These are phyloP conservation scores for Pichia thaimueangensis DNA, from an alignment of 805 yeast species.

Conservation along the genomic window DNA sequence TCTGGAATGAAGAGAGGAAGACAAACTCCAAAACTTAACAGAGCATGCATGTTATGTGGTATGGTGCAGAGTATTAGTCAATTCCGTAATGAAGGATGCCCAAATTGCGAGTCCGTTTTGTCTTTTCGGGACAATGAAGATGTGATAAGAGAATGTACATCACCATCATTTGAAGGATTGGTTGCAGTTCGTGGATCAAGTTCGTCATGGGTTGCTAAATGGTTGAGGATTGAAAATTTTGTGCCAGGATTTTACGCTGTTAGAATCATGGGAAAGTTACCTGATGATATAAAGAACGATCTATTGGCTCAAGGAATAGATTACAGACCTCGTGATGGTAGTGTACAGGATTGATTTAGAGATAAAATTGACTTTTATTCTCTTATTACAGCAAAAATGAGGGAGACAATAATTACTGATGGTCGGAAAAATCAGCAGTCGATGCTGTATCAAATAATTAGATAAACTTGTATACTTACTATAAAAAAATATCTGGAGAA, in stretches of 20 bases:
- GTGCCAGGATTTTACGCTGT: constrained; percentile 91
- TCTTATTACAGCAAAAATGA: no score
- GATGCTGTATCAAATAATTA: no score
- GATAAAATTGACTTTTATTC: neutral
- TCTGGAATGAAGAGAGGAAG: constrained; percentile 26
- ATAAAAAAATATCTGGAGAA: no score
- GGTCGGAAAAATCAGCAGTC: no score
- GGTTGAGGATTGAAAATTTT: constrained; percentile 88
- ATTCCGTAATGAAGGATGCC: constrained; percentile 85
- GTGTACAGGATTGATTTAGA: constrained; percentile 34
- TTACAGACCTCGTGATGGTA: constrained; percentile 94
- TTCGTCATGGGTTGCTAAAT: constrained; percentile 91
- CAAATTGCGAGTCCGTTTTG: constrained; percentile 88
- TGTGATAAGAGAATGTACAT: constrained; percentile 83
- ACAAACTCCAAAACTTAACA: constrained; percentile 54
- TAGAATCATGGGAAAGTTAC: constrained; percentile 84
- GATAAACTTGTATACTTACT: no score
- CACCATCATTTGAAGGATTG: constrained; percentile 92
- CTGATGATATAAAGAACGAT: constrained; percentile 74
- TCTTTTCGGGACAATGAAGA: constrained; percentile 73
- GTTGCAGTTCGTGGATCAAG: constrained; percentile 85
- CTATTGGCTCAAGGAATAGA: constrained; percentile 68
- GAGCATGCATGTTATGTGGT: constrained; percentile 98
- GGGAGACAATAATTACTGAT: no score
- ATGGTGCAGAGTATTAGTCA: constrained; percentile 71